These are phyloP conservation scores for Ganoderma sinense DNA, from an alignment of 1,284 basidiomycete genomes.

Conservation along the genomic window DNA sequence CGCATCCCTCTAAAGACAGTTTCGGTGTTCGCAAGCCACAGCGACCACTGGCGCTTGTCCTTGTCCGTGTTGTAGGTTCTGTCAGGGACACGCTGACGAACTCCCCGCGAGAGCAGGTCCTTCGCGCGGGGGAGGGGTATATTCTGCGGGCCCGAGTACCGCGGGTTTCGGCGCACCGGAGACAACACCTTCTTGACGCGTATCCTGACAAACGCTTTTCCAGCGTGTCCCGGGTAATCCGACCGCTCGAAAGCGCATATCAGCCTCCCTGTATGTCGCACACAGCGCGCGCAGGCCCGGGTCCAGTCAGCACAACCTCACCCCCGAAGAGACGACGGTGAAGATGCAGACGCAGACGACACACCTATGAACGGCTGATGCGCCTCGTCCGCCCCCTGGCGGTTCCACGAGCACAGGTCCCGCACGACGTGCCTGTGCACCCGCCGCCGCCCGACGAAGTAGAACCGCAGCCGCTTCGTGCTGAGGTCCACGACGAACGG, in stretches of 20 bases:
- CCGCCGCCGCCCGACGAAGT: not conserved
- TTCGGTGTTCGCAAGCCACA: not conserved
- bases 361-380: not conserved
- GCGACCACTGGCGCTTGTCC: not conserved
- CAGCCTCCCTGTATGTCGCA: not conserved
- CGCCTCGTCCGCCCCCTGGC: not conserved
- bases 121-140: not conserved
- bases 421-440: not conserved
- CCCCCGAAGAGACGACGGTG: not conserved
- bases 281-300: not conserved
- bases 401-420: not conserved
- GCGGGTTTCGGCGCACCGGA: not conserved
- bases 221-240: not conserved
- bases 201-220: not conserved
- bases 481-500: conserved; percentile 1
- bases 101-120: not conserved
- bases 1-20: not conserved
- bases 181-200: not conserved
- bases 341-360: not conserved
- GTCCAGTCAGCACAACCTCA: not conserved
- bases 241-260: not conserved
- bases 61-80: not conserved
- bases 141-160: not conserved
- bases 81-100: not conserved
- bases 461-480: not conserved